Conservation (phyloP, 345 rosid species). For the Iberis pinnata region DNA sequence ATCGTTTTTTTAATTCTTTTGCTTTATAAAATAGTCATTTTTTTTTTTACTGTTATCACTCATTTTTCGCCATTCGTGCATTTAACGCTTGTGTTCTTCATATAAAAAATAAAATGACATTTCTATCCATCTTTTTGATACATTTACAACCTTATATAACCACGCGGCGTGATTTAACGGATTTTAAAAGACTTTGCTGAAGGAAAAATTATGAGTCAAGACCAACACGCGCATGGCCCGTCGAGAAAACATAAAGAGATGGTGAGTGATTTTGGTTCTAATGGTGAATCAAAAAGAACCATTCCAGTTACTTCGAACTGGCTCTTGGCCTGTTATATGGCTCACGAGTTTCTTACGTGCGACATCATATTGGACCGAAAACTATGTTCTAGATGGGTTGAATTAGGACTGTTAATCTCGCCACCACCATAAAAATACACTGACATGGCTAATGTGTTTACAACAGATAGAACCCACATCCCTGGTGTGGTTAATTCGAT, state of each 20-base stretch:
- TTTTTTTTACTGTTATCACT: too few relatives aligned
- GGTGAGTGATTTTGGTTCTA: constrained; percentile 23
- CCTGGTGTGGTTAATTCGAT: constrained; percentile 65
- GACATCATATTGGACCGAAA: constrained; percentile 56
- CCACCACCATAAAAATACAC: constrained; percentile 32
- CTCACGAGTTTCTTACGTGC: constrained; percentile 51
- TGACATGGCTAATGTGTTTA: constrained; percentile 63
- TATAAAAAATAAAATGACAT: too few relatives aligned
- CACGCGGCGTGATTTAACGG: too few relatives aligned
- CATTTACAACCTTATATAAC: too few relatives aligned
- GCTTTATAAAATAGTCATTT: too few relatives aligned
- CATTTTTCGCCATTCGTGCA: too few relatives aligned
- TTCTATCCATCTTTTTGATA: too few relatives aligned
- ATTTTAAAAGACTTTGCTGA: not conserved
- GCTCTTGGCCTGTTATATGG: constrained; percentile 68
- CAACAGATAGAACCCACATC: constrained; percentile 50
- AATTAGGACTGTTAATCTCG: constrained; percentile 21
- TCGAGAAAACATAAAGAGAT: constrained; percentile 48
- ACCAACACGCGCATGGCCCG: constrained; percentile 32
- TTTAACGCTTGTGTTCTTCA: too few relatives aligned
- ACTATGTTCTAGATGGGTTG: constrained; percentile 33
- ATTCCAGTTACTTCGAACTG: constrained; percentile 26
- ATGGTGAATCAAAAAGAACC: not conserved
- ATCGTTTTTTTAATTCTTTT: too few relatives aligned
- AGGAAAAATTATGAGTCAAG: constrained; percentile 35